Base-by-base conservation (phyloP, 129 eudicot species). In the Gnaphalium uliginosum region DNA sequence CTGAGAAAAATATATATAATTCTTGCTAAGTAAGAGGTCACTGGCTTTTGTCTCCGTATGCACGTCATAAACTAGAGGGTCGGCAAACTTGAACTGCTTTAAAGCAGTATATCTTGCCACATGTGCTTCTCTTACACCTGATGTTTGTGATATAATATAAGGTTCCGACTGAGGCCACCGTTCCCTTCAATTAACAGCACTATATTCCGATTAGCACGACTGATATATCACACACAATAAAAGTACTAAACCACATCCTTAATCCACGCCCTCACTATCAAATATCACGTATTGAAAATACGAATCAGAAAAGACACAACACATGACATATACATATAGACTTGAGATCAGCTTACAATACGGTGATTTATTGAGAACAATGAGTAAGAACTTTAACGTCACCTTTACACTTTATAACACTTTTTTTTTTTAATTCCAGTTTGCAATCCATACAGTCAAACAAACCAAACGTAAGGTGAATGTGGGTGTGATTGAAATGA, bases 111-210 rank as follows among this genome's bases (percentile, higher is more conserved):
- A 88, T 73, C 89, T 81, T 27, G 74, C 66, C 68, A 87, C 61
- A 79, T 89, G 89, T 21, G 86, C 82, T 68, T 82, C 92, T 80
- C 98, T 87, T 50, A 75, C 72, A 73, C 82, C 73, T 58, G 87
- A 74, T 23, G 58, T 60, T 83, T 75, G 85, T 43, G 72, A 61
- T 67, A 65, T 43, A n/a, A 72, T 50, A 21, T 32, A 19, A 71
- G 71, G 72, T 65, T 78, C 75, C 69, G 75, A 78, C 27, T 78
- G 84, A 18, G 91, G 91, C 98, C 98, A 92, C 43, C 83, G 80
- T 74, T 83, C 86, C 78, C 97, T 92, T 79, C 57, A 73, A 68
- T 39, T 61, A 68, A 26, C 76, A 74, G 58, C 41, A 61, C 1
- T 25, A 23, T 46, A 77, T 30, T 59, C 18, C 76, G 33, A 32